Evolutionary conservation across 2,329 filamentous ascomycete genomes (phyloP).

Genomic region (Fusarium guadeloupense): DNA sequence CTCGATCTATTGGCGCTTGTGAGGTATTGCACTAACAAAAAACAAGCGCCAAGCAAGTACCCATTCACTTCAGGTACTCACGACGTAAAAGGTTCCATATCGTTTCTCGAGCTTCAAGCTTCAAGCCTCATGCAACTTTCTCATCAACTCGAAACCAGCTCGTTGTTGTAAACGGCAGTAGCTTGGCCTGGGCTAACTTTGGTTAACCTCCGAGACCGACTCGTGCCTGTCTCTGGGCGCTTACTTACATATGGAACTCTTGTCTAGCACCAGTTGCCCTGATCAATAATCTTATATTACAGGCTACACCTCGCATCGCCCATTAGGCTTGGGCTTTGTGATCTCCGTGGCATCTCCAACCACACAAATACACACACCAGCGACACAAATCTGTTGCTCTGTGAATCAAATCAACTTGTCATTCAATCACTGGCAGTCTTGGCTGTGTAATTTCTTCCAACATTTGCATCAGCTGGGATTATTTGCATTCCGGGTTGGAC

Average conservation of each 20-base stretch:
- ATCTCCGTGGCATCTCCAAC: slow-evolving; percentile 3
- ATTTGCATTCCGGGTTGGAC: not conserved
- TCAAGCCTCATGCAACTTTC: slow-evolving; percentile 16
- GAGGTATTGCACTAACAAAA: too few relatives aligned
- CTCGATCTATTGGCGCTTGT: too few relatives aligned
- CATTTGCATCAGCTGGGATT: not conserved
- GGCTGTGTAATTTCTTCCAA: not conserved
- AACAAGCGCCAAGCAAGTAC: not conserved
- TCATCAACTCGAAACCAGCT: not conserved
- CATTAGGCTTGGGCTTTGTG: not conserved
- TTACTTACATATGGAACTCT: not conserved
- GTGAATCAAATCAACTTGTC: not conserved
- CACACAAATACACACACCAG: not conserved
- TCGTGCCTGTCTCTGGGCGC: not conserved
- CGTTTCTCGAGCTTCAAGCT: slow-evolving; percentile 8
- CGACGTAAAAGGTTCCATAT: slow-evolving; percentile 10
- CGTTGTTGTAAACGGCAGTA: not conserved
- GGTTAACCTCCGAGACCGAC: not conserved
- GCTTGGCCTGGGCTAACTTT: not conserved
- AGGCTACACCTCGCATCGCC: slow-evolving; percentile 4
- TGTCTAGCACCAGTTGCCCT: slow-evolving; percentile 25
- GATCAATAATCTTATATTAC: slow-evolving; percentile 17
- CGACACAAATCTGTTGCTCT: not conserved
- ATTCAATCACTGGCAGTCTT: not conserved
- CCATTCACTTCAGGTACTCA: not conserved